phyloP scores from a whole-genome alignment of 2,329 filamentous ascomycete genomes.

The Colletotrichum spinosum region DNA sequence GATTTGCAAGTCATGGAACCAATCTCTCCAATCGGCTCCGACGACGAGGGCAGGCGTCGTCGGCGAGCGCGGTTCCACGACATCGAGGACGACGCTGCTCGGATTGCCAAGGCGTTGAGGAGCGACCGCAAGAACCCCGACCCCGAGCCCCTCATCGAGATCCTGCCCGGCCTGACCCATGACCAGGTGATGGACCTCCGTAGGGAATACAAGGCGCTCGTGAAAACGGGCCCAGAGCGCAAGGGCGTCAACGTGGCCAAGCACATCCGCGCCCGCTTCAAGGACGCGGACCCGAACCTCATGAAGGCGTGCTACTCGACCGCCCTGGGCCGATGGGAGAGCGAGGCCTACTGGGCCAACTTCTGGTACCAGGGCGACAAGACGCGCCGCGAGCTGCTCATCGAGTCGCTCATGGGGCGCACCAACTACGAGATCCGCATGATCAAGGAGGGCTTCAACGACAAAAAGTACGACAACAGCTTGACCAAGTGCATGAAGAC shows the following conservation, averaged over 20 bases:
- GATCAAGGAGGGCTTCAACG: slow-evolving; percentile 90
- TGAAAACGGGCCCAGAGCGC: slow-evolving; percentile 79
- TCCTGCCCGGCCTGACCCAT: slow-evolving; percentile 85
- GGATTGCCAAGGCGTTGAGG: slow-evolving; percentile 80
- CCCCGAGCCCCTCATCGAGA: slow-evolving; percentile 79
- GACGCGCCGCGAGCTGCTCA: slow-evolving; percentile 86
- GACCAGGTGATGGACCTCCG: slow-evolving; percentile 90
- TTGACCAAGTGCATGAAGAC: slow-evolving; percentile 88
- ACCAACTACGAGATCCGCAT: slow-evolving; percentile 86
- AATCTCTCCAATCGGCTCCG: slow-evolving; percentile 65
- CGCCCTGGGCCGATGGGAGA: slow-evolving; percentile 90
- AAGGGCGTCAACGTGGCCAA: slow-evolving; percentile 88
- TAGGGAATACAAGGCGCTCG: slow-evolving; percentile 89
- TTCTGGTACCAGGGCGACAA: slow-evolving; percentile 95
- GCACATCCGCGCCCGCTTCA: slow-evolving; percentile 82
- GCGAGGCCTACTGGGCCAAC: slow-evolving; percentile 97
- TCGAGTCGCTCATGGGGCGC: slow-evolving; percentile 92
- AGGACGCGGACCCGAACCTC: slow-evolving; percentile 79
- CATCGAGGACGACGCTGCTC: slow-evolving; percentile 80
- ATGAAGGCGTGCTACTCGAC: slow-evolving; percentile 94
- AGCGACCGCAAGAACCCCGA: slow-evolving; percentile 70
- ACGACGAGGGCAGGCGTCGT: slow-evolving; percentile 58
- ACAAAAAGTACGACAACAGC: slow-evolving; percentile 90
- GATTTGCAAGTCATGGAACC: slow-evolving; percentile 54
- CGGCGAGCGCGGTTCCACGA: slow-evolving; percentile 86